These are phyloP conservation scores for Hortiboletus campestris DNA, from an alignment of 768 basidiomycete species.

Conservation along the genomic window DNA sequence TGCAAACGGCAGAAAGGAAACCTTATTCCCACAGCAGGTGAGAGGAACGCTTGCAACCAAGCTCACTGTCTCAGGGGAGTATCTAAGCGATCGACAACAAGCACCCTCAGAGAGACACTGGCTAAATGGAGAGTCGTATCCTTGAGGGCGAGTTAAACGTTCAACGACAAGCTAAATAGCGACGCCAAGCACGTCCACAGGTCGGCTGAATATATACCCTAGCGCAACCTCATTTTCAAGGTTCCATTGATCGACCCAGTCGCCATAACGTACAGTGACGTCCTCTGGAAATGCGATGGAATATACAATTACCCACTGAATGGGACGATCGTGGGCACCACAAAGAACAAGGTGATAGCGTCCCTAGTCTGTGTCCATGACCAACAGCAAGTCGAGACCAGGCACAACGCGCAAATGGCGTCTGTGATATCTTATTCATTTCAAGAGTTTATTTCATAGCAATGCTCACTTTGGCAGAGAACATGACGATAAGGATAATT, in stretches of 20 bases:
- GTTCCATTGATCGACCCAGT: neutral
- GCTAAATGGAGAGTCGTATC: no score
- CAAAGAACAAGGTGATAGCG: neutral
- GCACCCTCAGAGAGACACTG: no score
- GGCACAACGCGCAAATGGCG: neutral
- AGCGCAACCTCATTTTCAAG: neutral
- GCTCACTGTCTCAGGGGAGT: no score
- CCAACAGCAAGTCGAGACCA: neutral
- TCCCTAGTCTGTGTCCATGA: neutral
- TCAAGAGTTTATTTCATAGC: neutral
- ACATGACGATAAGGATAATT: neutral
- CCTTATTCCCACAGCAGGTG: no score
- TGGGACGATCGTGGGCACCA: conserved; percentile 3
- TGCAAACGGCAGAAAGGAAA: no score
- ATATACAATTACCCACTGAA: neutral
- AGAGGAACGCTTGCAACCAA: no score
- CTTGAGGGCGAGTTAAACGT: no score
- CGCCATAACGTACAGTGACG: neutral
- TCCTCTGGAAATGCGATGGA: neutral
- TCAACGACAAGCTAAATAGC: no score
- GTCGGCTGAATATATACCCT: no score
- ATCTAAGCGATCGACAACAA: no score
- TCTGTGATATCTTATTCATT: neutral
- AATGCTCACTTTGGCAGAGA: neutral
- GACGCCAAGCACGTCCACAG: no score